phyloP scores from a whole-genome alignment of 2,329 filamentous ascomycete genomes.

The Triangularia setosa region DNA sequence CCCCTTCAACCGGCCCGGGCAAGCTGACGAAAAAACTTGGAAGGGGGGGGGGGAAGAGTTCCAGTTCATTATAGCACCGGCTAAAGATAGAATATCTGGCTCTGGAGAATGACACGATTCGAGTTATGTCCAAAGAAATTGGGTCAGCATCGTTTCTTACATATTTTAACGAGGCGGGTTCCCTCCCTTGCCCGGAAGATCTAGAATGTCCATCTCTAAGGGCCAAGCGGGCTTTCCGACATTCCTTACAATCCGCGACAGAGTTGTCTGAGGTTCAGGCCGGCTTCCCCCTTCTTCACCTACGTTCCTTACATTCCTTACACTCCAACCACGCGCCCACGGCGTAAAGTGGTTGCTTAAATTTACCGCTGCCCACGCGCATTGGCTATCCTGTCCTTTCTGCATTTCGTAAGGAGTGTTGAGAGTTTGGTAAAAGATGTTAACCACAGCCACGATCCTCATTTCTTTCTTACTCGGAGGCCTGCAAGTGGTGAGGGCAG shows the following conservation, averaged over 20 bases:
- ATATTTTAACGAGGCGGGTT: conserved; percentile 16
- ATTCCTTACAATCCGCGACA: conserved; percentile 6
- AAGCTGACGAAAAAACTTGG: background rate
- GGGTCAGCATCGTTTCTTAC: background rate
- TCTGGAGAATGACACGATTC: background rate
- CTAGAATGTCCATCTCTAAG: background rate
- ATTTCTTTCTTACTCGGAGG: conserved; percentile 22
- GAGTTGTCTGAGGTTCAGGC: conserved; percentile 21
- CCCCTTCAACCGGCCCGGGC: background rate
- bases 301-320: conserved; percentile 4
- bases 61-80: conserved; percentile 13
- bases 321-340: conserved; percentile 26
- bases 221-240: no score
- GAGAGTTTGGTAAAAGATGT: conserved; percentile 9
- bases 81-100: conserved; percentile 19
- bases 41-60: background rate
- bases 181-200: conserved; percentile 7
- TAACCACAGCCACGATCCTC: conserved; percentile 20
- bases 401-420: background rate
- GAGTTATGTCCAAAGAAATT: conserved; percentile 10
- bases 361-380: no score
- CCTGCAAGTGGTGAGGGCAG: conserved; percentile 8
- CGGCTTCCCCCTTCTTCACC: no score
- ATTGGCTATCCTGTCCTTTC: conserved; percentile 22
- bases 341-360: background rate